Evolutionary conservation across 371 early-diverging fungal species (phyloP), one percentile per base, ranked within the genome.

Genomic region (Mucor circinelloides): DNA sequence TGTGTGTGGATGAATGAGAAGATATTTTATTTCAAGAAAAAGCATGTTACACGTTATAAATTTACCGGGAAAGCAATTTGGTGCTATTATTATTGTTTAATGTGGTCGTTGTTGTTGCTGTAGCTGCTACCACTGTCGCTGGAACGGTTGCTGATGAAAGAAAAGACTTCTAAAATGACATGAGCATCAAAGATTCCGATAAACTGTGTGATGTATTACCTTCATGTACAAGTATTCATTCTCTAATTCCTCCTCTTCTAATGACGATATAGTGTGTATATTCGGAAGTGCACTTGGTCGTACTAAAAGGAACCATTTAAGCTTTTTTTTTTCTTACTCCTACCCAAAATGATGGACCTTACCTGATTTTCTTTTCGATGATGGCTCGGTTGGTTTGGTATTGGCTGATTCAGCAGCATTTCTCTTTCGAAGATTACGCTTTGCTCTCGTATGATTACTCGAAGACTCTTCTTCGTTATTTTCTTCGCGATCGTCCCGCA

Each of bases 401-500:
- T 30, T 52, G 25, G 50, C 23, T 1, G 50, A 19, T 3, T 34
- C 34, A 6, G 58, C 34, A 27, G 58, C 34, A 27, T 57, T 66
- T 70, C 71, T 58, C 36, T 70, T 70, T 66, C 71, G 66, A 44
- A 70, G 28, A 7, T 48, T 66, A 36, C 71, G 61, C 7, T 66
- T 62, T 42, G 62, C 42, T 27, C 61, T 36, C 0, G 48, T 42
- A 25, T 65, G 55, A 21, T 30, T 27, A 2, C 27, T 56, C 4
- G 38, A 58, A 25, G 38, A 30, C 2, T 55, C 34, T 67, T 52
- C 61, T 21, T 55, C 73, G 34, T 69, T 67, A n/a, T 46, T 50
- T 17, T 71, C 69, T 5, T 70, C 70, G 10, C 69, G 66, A 48
- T 80, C 78, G 9, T 81, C 82, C 21, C 69, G 68, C 17, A 79